Conservation (phyloP, 2,329 filamentous ascomycete genomes). For the Neopestalotiopsis clavispora region DNA sequence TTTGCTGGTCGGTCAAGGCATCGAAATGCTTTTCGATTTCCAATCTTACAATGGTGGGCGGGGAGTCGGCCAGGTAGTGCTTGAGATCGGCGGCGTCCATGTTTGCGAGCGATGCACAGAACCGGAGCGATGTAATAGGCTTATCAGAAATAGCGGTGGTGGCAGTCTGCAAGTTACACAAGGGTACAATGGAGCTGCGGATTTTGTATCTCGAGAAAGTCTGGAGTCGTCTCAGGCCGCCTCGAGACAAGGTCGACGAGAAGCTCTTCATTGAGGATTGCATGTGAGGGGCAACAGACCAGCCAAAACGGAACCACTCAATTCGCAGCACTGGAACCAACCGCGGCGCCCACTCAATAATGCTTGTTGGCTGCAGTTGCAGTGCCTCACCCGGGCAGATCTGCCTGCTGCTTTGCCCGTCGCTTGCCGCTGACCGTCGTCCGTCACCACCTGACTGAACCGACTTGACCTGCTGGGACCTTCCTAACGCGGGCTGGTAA, state of each 20-base stretch:
- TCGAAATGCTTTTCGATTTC: slow-evolving; percentile 95
- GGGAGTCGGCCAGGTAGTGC: slow-evolving; percentile 90
- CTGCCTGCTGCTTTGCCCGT: slow-evolving; percentile 11
- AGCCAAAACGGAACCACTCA: not conserved
- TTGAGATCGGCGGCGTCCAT: slow-evolving; percentile 66
- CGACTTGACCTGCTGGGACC: not conserved
- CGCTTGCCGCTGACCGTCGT: slow-evolving; percentile 10
- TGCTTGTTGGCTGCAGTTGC: not conserved
- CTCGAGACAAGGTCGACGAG: slow-evolving; percentile 16
- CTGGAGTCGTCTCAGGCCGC: slow-evolving; percentile 8
- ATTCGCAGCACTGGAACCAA: too few species aligned
- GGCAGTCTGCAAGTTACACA: slow-evolving; percentile 4
- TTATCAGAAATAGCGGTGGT: not conserved
- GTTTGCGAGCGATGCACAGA: slow-evolving; percentile 32
- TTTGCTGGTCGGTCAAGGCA: slow-evolving; percentile 73
- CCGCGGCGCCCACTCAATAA: not conserved
- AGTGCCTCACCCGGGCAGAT: too few species aligned
- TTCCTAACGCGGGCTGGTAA: slow-evolving; percentile 16
- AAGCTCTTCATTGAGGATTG: slow-evolving; percentile 14
- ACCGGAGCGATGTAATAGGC: slow-evolving; percentile 12
- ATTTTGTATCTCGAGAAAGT: slow-evolving; percentile 23
- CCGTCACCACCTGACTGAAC: slow-evolving; percentile 13
- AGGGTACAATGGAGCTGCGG: slow-evolving; percentile 16
- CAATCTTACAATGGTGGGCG: slow-evolving; percentile 84
- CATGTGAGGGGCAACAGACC: not conserved